Evolutionary conservation across 2,329 filamentous ascomycete species (phyloP).

Genomic region (Curvularia spicifera): DNA sequence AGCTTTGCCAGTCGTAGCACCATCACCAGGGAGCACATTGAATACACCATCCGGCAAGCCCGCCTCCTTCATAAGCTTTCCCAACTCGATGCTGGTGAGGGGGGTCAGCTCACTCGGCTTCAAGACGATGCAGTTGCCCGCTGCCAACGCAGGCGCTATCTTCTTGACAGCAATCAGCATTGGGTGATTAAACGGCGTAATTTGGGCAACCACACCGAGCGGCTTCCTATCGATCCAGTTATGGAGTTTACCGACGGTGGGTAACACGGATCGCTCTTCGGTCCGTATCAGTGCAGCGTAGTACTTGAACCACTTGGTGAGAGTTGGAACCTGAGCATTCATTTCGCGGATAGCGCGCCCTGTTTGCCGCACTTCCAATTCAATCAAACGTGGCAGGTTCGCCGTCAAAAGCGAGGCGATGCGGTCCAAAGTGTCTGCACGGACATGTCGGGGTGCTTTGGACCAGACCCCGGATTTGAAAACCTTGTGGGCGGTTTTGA

Average conservation of each 20-base stretch:
- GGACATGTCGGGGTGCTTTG: conserved; percentile 60
- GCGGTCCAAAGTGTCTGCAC: conserved; percentile 68
- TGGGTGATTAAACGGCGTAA: conserved; percentile 51
- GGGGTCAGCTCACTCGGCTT: conserved; percentile 51
- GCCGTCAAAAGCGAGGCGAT: conserved; percentile 62
- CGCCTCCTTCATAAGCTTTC: conserved; percentile 47
- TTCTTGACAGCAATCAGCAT: conserved; percentile 52
- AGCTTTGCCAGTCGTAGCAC: conserved; percentile 44
- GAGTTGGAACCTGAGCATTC: conserved; percentile 69
- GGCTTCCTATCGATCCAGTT: conserved; percentile 52
- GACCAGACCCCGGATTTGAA: conserved; percentile 65
- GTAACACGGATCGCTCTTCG: conserved; percentile 70
- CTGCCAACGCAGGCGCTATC: conserved; percentile 47
- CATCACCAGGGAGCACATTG: conserved; percentile 44
- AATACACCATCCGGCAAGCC: conserved; percentile 49
- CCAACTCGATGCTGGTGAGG: conserved; percentile 46
- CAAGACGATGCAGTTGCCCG: conserved; percentile 45
- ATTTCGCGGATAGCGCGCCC: conserved; percentile 73
- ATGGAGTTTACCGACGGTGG: conserved; percentile 64
- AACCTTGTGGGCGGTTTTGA: conserved; percentile 53
- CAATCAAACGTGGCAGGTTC: conserved; percentile 63
- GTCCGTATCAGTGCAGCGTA: conserved; percentile 71
- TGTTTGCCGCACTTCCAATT: conserved; percentile 70
- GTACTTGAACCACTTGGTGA: conserved; percentile 74
- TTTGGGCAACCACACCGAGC: conserved; percentile 48